Base-by-base conservation (phyloP, 2,329 filamentous ascomycete species). In the Rhinocladiella mackenziei region DNA sequence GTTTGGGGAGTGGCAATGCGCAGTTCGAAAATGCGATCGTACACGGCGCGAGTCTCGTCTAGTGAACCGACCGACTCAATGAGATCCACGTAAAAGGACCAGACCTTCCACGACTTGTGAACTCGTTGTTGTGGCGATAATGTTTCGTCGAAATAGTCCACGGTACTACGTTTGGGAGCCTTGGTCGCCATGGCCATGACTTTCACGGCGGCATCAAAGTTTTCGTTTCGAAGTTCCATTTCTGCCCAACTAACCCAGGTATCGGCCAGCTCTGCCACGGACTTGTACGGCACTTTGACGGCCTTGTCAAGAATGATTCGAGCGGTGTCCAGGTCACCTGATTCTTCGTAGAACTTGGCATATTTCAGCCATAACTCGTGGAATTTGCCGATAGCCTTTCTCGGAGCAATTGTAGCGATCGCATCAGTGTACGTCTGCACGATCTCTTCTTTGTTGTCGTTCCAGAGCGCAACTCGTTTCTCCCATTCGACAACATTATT, bases 201-300 rank as follows among this genome's bases (percentile, higher is more conserved):
- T 50, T 84, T 84, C 51, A 96, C 84, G 2, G 94, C 92, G 59
- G 86, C 84, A 62, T 97, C 89, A 54, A 97, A 96, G 61, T 97
- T 94, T 60, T 97, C 89, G 59, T 89, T 89, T 36, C 92, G 84
- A 36, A 98, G 75, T 65, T 98, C 92, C 85, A 98, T 88, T 66
- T 98, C 91, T 1, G 94, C 91, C 91, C 92, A 98, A 67, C 95
- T 89, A 53, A 94, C 94, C 92, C 92, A 98, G 77, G 92, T 94
- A 60, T 98, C 92, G 14, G 92, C 92, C 45, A 98, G 75, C 66
- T 98, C 92, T 20, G 86, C 82, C n/a, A 98, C 91, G 1, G 89
- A 94, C 62, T 95, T 97, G 74, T 94, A 98, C 0, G 91, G 89
- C 1, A 98, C 92, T 62, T 96, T 97, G 61, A 95, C 86, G 10